Evolutionary conservation across 2,329 filamentous ascomycete species (phyloP).

Genomic region (Aspergillus costaricaensis): DNA sequence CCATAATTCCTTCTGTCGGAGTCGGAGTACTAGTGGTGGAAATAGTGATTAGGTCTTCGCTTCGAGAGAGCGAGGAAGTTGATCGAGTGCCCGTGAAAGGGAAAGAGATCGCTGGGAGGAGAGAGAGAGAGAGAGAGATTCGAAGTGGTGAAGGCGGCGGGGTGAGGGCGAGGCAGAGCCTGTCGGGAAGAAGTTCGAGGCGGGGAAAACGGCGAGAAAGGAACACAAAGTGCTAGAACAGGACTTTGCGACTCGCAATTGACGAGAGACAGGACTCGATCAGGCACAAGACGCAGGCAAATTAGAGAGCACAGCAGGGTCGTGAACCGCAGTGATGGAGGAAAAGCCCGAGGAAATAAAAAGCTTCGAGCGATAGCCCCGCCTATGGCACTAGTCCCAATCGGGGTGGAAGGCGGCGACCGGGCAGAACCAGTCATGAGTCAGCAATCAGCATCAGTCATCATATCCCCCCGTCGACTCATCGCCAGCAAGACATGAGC

Average conservation of each 20-base stretch:
- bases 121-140: not conserved
- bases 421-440: slow-evolving; percentile 14
- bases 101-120: not conserved
- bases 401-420: slow-evolving; percentile 12
- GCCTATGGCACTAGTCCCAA: slow-evolving; percentile 20
- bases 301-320: not conserved
- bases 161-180: slow-evolving; percentile 3
- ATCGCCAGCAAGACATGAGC: slow-evolving; percentile 13
- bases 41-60: not conserved
- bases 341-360: slow-evolving; percentile 15
- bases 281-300: not conserved
- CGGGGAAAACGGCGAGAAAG: not conserved
- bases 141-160: slow-evolving; percentile 1
- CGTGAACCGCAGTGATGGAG: not conserved
- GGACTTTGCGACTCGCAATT: not conserved
- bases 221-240: not conserved
- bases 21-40: not conserved
- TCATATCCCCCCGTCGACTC: slow-evolving; percentile 14
- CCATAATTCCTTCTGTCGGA: slow-evolving; percentile 36
- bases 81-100: not conserved
- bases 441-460: slow-evolving; percentile 14
- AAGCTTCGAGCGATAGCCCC: slow-evolving; percentile 10
- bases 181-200: not conserved
- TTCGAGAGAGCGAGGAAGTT: not conserved
- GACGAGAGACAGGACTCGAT: not conserved